Evolutionary conservation across 257 asterid species (phyloP).

Genomic region (Scutellaria minor): DNA sequence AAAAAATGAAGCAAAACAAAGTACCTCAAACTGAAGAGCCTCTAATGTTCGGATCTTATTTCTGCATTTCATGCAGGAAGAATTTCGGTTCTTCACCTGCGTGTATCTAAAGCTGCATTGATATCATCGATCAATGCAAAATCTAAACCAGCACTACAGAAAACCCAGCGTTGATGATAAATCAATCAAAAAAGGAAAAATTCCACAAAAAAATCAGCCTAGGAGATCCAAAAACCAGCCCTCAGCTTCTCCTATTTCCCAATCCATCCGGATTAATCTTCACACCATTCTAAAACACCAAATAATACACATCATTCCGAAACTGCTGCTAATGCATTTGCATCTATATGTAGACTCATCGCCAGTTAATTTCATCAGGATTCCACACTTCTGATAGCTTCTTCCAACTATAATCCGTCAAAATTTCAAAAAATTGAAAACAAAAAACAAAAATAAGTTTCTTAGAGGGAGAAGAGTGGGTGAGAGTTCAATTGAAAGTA

Average conservation of each 20-base stretch:
- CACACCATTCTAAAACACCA: slow-evolving; percentile 21
- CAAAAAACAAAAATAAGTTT: slow-evolving; percentile 24
- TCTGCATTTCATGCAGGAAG: slow-evolving; percentile 54
- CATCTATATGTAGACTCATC: neutral
- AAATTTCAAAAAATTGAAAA: slow-evolving; percentile 25
- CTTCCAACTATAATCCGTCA: slow-evolving; percentile 28
- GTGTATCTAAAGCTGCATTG: slow-evolving; percentile 54
- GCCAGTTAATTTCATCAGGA: neutral
- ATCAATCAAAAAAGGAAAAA: slow-evolving; percentile 25
- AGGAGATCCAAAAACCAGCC: slow-evolving; percentile 23
- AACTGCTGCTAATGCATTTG: slow-evolving; percentile 31
- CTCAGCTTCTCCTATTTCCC: neutral
- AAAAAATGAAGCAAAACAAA: slow-evolving; percentile 9
- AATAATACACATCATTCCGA: slow-evolving; percentile 11
- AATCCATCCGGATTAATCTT: slow-evolving; percentile 26
- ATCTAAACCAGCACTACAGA: slow-evolving; percentile 33
- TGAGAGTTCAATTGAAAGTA: slow-evolving; percentile 11
- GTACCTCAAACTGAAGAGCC: slow-evolving; percentile 51
- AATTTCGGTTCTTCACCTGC: slow-evolving; percentile 27
- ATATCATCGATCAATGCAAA: slow-evolving; percentile 42
- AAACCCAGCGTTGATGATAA: slow-evolving; percentile 23
- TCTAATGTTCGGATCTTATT: slow-evolving; percentile 64
- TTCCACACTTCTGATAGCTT: neutral
- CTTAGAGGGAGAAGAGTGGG: slow-evolving; percentile 32
- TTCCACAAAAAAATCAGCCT: slow-evolving; percentile 25